These are phyloP conservation scores for Hyaloscypha bicolor DNA, from an alignment of 495 filamentous ascomycete genomes.

Conservation along the genomic window DNA sequence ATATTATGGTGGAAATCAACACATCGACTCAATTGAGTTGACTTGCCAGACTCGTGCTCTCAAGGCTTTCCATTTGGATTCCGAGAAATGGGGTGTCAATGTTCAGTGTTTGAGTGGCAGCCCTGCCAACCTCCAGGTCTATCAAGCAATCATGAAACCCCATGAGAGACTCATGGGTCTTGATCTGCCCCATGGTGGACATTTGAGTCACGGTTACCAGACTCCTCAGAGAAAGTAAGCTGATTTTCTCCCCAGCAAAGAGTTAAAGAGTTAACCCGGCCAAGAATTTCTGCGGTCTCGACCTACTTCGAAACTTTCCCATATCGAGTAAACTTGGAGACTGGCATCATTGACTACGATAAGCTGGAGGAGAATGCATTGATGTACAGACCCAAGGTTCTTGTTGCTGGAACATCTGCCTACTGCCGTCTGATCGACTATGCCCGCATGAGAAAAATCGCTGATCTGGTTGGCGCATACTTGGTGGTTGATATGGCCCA, in stretches of 20 bases:
- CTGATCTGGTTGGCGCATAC: constrained; percentile 91
- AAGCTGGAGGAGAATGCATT: constrained; percentile 87
- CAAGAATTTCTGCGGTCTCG: constrained; percentile 86
- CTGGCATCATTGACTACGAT: constrained; percentile 97
- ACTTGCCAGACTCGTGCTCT: constrained; percentile 96
- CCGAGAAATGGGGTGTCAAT: constrained; percentile 96
- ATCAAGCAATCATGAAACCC: constrained; percentile 97
- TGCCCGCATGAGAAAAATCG: constrained; percentile 92
- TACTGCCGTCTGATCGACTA: constrained; percentile 99
- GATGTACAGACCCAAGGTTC: constrained; percentile 92
- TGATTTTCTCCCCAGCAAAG: background rate
- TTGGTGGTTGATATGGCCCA: constrained; percentile 98
- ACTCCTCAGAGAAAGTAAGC: constrained; percentile 84
- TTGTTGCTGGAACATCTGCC: constrained; percentile 96
- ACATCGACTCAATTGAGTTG: constrained; percentile 94
- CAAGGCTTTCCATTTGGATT: constrained; percentile 84
- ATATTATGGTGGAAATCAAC: constrained; percentile 99
- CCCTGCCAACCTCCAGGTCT: constrained; percentile 97
- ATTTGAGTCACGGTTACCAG: constrained; percentile 98
- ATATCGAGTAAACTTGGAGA: constrained; percentile 87
- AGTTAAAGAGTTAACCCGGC: constrained; percentile 21
- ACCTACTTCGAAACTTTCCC: constrained; percentile 96
- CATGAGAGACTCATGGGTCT: constrained; percentile 97
- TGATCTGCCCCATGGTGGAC: constrained; percentile 95
- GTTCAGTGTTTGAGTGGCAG: constrained; percentile 92